Percentiles rank a stretch among this genome's conserved stretches.
Evolutionary conservation across 176 grass and related monocot species (phyloP).

Genomic region (Secale cereale): DNA sequence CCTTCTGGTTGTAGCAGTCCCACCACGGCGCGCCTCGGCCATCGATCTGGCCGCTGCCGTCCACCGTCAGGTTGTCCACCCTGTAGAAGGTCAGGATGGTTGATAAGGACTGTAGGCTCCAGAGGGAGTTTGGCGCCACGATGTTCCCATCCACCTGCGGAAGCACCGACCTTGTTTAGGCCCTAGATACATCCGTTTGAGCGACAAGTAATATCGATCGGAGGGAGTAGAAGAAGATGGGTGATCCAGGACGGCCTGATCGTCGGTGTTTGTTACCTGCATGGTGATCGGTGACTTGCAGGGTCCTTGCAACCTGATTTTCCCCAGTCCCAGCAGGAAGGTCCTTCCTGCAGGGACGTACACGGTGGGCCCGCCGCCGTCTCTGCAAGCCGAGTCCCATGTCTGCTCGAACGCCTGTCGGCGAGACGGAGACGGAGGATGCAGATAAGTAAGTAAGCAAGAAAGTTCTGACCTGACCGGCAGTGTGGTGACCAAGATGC

Average conservation of each 20-base stretch:
- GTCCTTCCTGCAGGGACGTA: slow-evolving; percentile 33
- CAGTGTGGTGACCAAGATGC: neutral
- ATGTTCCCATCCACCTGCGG: slow-evolving; percentile 55
- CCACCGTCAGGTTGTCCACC: slow-evolving; percentile 29
- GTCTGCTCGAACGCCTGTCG: slow-evolving; percentile 45
- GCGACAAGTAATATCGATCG: too few relatives aligned
- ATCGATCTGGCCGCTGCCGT: slow-evolving; percentile 54
- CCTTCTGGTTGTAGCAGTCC: slow-evolving; percentile 40
- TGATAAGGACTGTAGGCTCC: slow-evolving; percentile 18
- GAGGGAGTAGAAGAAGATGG: too few relatives aligned
- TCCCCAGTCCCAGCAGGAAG: slow-evolving; percentile 36
- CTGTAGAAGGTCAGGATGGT: slow-evolving; percentile 43
- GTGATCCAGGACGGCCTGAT: neutral
- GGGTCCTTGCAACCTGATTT: slow-evolving; percentile 31
- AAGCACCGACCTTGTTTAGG: too few relatives aligned
- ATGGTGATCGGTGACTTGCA: slow-evolving; percentile 41
- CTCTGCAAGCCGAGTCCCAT: slow-evolving; percentile 45
- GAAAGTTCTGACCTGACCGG: neutral
- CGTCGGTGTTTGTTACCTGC: slow-evolving; percentile 24
- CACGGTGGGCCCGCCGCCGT: slow-evolving; percentile 1
- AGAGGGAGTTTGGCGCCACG: slow-evolving; percentile 43
- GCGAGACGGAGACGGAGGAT: neutral
- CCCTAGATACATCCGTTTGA: too few relatives aligned
- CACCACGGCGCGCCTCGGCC: slow-evolving; percentile 70
- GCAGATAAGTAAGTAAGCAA: neutral